phyloP scores from a whole-genome alignment of 2,329 filamentous ascomycete species.

The Periconia sp. region DNA sequence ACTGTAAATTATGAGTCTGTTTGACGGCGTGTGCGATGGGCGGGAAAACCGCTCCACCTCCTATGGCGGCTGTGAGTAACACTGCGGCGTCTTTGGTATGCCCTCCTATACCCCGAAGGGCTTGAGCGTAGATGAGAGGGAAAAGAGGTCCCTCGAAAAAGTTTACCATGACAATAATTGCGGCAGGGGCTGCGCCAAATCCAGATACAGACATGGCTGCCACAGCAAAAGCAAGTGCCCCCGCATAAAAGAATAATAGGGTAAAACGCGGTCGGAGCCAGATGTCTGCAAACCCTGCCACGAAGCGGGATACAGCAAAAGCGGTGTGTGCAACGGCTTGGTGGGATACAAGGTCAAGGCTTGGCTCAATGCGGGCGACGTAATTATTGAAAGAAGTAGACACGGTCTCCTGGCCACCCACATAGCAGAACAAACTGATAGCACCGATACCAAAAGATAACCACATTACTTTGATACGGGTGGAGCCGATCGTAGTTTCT shows the following conservation, averaged over 20 bases:
- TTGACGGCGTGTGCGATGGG: constrained; percentile 55
- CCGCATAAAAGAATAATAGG: constrained; percentile 56
- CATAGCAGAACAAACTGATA: constrained; percentile 61
- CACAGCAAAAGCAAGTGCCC: constrained; percentile 54
- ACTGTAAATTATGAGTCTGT: constrained; percentile 44
- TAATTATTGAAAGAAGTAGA: constrained; percentile 53
- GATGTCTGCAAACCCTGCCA: constrained; percentile 55
- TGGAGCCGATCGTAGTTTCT: constrained; percentile 44
- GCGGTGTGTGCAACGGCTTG: constrained; percentile 59
- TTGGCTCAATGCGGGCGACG: constrained; percentile 43
- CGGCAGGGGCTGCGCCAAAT: constrained; percentile 44
- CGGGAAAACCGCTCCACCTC: constrained; percentile 58
- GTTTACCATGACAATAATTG: constrained; percentile 55
- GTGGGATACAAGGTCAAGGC: constrained; percentile 44
- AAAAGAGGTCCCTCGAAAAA: constrained; percentile 65
- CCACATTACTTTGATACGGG: constrained; percentile 55
- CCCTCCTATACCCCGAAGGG: constrained; percentile 58
- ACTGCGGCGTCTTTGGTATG: constrained; percentile 61
- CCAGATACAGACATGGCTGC: constrained; percentile 52
- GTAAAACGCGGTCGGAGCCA: constrained; percentile 61
- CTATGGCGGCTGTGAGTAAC: constrained; percentile 56
- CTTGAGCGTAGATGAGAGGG: constrained; percentile 60
- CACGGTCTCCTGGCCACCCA: constrained; percentile 61
- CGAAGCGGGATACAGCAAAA: constrained; percentile 61
- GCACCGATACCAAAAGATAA: constrained; percentile 58